Percentiles rank a stretch among this genome's conserved stretches.
phyloP scores from a whole-genome alignment of 176 grass and related monocot genomes.

The Guadua angustifolia region DNA sequence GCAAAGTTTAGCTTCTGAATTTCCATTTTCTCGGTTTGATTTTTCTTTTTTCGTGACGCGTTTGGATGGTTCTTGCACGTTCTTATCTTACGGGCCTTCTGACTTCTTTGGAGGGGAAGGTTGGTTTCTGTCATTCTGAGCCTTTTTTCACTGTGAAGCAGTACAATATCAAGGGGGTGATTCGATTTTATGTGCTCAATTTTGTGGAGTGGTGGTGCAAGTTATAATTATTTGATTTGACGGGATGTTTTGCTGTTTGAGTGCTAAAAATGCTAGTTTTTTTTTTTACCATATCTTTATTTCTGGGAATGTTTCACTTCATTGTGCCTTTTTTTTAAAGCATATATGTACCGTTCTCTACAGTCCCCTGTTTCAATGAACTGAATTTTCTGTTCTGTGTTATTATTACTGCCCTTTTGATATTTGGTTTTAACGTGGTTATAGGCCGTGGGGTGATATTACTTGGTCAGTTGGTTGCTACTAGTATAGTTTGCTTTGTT shows the following conservation, averaged over 20 bases:
- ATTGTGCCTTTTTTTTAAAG: conserved; percentile 41
- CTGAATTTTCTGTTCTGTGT: neutral
- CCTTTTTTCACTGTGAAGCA: neutral
- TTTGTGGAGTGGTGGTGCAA: conserved; percentile 28
- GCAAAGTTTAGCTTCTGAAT: neutral
- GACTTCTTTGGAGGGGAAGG: conserved; percentile 1
- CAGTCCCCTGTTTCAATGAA: neutral
- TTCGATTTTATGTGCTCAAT: conserved; percentile 39
- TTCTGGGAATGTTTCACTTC: conserved; percentile 36
- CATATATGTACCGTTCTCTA: conserved; percentile 13
- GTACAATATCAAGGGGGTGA: conserved; percentile 9
- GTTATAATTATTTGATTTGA: conserved; percentile 33
- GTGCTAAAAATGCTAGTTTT: neutral
- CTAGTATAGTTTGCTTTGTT: conserved; percentile 22
- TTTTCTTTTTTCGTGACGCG: neutral
- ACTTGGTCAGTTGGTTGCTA: neutral
- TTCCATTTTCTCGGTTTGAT: neutral
- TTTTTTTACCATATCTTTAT: neutral
- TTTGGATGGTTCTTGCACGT: neutral
- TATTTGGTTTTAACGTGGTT: neutral
- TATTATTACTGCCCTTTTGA: neutral
- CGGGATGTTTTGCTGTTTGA: conserved; percentile 29
- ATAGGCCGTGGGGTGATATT: neutral
- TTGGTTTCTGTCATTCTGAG: conserved; percentile 19
- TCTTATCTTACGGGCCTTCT: neutral